phyloP scores from a whole-genome alignment of 2,329 filamentous ascomycete genomes.

The Chalaropsis ovoidea region DNA sequence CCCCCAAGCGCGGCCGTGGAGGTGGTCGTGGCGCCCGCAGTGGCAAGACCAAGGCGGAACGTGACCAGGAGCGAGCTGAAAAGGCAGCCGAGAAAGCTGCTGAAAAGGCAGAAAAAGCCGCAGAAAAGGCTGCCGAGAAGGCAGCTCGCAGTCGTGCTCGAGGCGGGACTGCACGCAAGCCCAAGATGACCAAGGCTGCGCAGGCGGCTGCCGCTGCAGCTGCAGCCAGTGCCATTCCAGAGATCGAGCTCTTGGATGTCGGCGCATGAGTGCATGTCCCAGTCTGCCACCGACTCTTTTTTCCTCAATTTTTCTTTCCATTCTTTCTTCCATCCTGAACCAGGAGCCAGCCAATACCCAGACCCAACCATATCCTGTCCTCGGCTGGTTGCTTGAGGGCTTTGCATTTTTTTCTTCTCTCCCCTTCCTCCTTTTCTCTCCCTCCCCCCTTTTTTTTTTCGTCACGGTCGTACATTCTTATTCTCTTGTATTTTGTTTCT shows the following conservation, averaged over 20 bases:
- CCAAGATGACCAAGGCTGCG: constrained; percentile 23
- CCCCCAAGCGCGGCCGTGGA: constrained; percentile 57
- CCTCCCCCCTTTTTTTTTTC: constrained; percentile 6
- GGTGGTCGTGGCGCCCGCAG: constrained; percentile 27
- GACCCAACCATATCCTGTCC: not conserved
- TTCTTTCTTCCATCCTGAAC: not conserved
- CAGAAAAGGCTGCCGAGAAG: constrained; percentile 21
- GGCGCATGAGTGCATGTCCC: constrained; percentile 22
- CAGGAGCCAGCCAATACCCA: not conserved
- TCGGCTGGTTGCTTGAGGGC: not conserved
- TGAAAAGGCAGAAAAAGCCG: constrained; percentile 23
- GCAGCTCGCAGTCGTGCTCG: constrained; percentile 21
- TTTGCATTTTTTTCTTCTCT: not conserved
- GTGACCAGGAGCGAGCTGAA: constrained; percentile 24
- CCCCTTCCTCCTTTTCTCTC: constrained; percentile 16
- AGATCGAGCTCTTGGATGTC: constrained; percentile 25
- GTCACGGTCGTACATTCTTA: constrained; percentile 9
- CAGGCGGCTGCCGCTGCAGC: constrained; percentile 22
- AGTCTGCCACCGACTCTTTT: not conserved
- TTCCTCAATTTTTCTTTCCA: not conserved
- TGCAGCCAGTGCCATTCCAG: constrained; percentile 15
- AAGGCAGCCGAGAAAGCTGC: constrained; percentile 25
- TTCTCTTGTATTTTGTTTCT: constrained; percentile 15
- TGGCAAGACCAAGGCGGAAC: constrained; percentile 25
- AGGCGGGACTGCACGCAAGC: constrained; percentile 21